Evolutionary conservation across 2,329 filamentous ascomycete species (phyloP), one percentile per base, ranked within the genome.

Genomic region (Pezicula neosporulosa): DNA sequence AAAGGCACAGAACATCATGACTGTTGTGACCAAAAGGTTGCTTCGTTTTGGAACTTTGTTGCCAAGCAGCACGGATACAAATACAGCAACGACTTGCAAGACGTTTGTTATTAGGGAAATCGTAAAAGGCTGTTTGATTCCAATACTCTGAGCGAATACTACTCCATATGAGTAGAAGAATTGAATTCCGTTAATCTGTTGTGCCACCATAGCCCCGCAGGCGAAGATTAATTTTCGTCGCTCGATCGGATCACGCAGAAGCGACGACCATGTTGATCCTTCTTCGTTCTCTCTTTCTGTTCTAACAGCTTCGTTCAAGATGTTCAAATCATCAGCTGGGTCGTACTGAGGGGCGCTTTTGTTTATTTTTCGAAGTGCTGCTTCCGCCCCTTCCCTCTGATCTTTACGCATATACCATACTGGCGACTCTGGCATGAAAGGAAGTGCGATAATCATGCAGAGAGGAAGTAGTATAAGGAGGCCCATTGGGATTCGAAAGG

Each of bases 121-220:
- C 5, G 69, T 54, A 24, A 57, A 55, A 0, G 73, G 71, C 13
- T 75, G 66, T 0, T 53, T 54, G 2, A 75, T 55, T 0, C 72
- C 72, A 44, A 76, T 74, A 2, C 68, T 63, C 56, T 75, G 62
- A 19, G 68, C 64, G 53, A 76, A 75, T 28, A 75, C 67, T 1
- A 69, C 70, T 2, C 71, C 72, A 30, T 70, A 75, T 46, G 68
- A 69, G 60, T 74, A 74, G 57, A 73, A 75, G 41, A 70, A 77
- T 44, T 73, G 70, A 48, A 77, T 76, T 18, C 74, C 73, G 63
- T 73, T 73, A 63, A 77, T 73, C 62, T 77, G 74, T 56, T 77
- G 74, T 2, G 72, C 70, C 37, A 73, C 65, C 52, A 77, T 63
- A 19, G 71, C 73, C 10, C 74, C 74, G 7, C 67, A 68, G 15